Percentiles rank a stretch among this genome's conserved stretches.
Evolutionary conservation across 2,329 filamentous ascomycete species (phyloP).

Genomic region (Claviceps citrina): DNA sequence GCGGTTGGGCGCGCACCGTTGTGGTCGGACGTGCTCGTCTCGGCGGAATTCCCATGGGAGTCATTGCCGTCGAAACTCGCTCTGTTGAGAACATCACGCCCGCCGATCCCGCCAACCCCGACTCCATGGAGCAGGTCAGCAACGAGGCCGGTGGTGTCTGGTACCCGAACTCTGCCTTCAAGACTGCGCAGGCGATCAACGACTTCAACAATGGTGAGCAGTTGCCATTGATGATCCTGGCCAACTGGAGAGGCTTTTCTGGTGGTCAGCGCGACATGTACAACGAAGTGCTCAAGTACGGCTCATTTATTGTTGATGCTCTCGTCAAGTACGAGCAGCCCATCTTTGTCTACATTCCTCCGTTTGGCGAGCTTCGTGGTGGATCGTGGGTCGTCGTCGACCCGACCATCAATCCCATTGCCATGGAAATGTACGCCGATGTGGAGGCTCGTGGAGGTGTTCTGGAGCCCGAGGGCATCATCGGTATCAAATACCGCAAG

Average conservation of each 20-base stretch:
- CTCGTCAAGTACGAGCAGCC: slow-evolving; percentile 98
- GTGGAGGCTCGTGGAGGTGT: slow-evolving; percentile 91
- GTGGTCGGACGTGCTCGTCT: slow-evolving; percentile 93
- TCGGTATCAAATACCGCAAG: slow-evolving; percentile 96
- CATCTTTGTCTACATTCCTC: slow-evolving; percentile 97
- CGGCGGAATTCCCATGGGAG: slow-evolving; percentile 93
- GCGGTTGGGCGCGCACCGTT: slow-evolving; percentile 92
- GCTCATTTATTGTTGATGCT: slow-evolving; percentile 96
- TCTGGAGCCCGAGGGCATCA: slow-evolving; percentile 91
- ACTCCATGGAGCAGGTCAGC: slow-evolving; percentile 88
- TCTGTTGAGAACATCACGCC: slow-evolving; percentile 94
- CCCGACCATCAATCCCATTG: slow-evolving; percentile 88
- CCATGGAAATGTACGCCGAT: slow-evolving; percentile 99
- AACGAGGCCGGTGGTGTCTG: slow-evolving; percentile 97
- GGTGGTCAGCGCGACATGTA: slow-evolving; percentile 99
- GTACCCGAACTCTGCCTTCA: slow-evolving; percentile 99
- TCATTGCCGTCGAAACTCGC: slow-evolving; percentile 91
- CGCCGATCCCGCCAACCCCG: slow-evolving; percentile 92
- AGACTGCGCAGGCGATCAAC: slow-evolving; percentile 95
- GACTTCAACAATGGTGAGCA: slow-evolving; percentile 99
- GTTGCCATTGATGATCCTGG: slow-evolving; percentile 94
- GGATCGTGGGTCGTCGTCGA: slow-evolving; percentile 99
- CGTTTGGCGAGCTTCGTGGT: slow-evolving; percentile 89
- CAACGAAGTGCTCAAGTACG: slow-evolving; percentile 99
- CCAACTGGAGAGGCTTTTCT: slow-evolving; percentile 99